Evolutionary conservation across 192 early-diverging fungal species (phyloP).

Genomic region (Coemansia sp.): DNA sequence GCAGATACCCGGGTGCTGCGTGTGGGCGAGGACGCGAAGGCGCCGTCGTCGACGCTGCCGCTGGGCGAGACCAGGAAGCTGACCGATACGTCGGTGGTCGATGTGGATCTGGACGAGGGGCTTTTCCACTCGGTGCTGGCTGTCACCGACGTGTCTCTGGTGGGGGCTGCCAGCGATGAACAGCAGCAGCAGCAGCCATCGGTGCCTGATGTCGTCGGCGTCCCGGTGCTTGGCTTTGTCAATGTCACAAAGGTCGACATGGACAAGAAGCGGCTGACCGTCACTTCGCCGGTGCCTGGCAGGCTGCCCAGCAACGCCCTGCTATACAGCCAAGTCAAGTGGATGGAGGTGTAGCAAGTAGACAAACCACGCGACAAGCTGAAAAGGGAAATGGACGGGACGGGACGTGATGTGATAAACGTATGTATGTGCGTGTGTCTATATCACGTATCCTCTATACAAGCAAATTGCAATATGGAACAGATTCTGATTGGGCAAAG

Average conservation of each 20-base stretch:
- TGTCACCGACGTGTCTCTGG: conserved; percentile 65
- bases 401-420: too few relatives aligned
- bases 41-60: conserved; percentile 88
- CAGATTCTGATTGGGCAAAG: neutral
- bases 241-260: conserved; percentile 69
- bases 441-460: too few relatives aligned
- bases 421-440: too few relatives aligned
- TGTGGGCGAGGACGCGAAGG: conserved; percentile 64
- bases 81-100: conserved; percentile 75
- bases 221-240: conserved; percentile 58
- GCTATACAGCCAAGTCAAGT: conserved; percentile 81
- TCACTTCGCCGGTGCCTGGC: conserved; percentile 84
- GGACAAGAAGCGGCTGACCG: conserved; percentile 72
- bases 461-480: too few relatives aligned
- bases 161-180: too few relatives aligned
- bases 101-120: conserved; percentile 75
- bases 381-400: too few relatives aligned
- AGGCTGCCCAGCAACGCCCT: conserved; percentile 81
- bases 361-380: too few relatives aligned
- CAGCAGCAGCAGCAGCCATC: conserved; percentile 22
- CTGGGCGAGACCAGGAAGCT: conserved; percentile 77
- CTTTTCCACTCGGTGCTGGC: conserved; percentile 84
- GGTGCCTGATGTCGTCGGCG: conserved; percentile 67
- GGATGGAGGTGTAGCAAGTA: conserved; percentile 83
- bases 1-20: conserved; percentile 73